Percentiles rank a stretch among this genome's conserved stretches.
Conservation (phyloP, 2,329 filamentous ascomycete genomes). For the Neodidymelliopsis sp. region DNA sequence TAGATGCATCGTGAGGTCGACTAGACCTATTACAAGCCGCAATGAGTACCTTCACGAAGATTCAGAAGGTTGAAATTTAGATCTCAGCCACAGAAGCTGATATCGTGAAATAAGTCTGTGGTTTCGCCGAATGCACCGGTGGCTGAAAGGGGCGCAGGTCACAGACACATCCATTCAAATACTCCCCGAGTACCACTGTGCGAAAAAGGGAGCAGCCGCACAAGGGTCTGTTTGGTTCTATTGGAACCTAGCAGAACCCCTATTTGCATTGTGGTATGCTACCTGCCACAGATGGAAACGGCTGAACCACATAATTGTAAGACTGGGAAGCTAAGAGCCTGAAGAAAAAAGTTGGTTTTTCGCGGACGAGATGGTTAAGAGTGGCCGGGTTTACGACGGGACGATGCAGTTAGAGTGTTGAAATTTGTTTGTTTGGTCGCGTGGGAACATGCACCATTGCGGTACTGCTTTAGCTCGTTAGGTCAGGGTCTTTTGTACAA, state of each 20-base stretch:
- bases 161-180: background rate
- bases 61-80: too few species aligned
- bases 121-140: background rate
- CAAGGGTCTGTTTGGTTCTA: background rate
- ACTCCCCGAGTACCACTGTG: background rate
- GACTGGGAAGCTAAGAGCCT: background rate
- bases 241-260: background rate
- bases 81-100: too few species aligned
- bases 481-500: background rate
- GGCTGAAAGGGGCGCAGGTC: background rate
- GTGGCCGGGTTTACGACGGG: background rate
- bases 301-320: background rate
- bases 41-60: too few species aligned
- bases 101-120: too few species aligned
- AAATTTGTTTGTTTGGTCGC: slow-evolving; percentile 8
- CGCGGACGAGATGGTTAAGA: background rate
- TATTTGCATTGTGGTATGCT: background rate
- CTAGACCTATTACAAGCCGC: too few species aligned
- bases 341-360: background rate
- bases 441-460: background rate
- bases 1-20: too few species aligned
- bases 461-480: slow-evolving; percentile 2
- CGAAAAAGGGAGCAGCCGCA: background rate
- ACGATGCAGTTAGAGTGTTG: background rate
- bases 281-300: slow-evolving; percentile 2